Evolutionary conservation across 257 asterid species (phyloP).

Genomic region (Solanum boliviense): DNA sequence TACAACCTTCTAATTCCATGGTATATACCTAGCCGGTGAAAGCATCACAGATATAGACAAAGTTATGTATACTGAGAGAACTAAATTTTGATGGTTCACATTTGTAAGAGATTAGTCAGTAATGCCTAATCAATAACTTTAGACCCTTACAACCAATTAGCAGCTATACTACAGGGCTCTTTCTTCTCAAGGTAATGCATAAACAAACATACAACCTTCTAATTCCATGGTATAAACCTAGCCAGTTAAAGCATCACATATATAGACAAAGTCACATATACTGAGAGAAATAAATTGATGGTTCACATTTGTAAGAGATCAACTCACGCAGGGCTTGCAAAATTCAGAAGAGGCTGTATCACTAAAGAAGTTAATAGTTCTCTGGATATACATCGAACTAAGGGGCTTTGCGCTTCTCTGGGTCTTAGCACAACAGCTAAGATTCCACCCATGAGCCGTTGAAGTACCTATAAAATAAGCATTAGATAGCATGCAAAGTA

Average conservation of each 20-base stretch:
- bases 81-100: not conserved
- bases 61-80: not conserved
- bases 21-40: not conserved
- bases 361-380: slow-evolving; percentile 91
- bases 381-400: slow-evolving; percentile 89
- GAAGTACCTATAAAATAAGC: slow-evolving; percentile 55
- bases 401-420: slow-evolving; percentile 86
- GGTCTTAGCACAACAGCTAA: slow-evolving; percentile 88
- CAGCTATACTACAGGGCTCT: not conserved
- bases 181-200: not conserved
- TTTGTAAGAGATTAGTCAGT: slow-evolving; percentile 7
- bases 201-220: not conserved
- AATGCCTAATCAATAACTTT: too few species aligned
- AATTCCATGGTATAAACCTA: not conserved
- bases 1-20: not conserved
- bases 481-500: slow-evolving; percentile 18
- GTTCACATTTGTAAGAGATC: slow-evolving; percentile 5
- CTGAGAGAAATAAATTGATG: not conserved
- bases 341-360: slow-evolving; percentile 83
- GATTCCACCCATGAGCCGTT: slow-evolving; percentile 87
- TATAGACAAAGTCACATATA: not conserved
- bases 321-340: slow-evolving; percentile 89
- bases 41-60: not conserved
- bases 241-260: not conserved
- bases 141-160: not conserved